These are phyloP conservation scores for Phytophthora crassamura DNA, from an alignment of 352 stramenopile species.

Conservation along the genomic window DNA sequence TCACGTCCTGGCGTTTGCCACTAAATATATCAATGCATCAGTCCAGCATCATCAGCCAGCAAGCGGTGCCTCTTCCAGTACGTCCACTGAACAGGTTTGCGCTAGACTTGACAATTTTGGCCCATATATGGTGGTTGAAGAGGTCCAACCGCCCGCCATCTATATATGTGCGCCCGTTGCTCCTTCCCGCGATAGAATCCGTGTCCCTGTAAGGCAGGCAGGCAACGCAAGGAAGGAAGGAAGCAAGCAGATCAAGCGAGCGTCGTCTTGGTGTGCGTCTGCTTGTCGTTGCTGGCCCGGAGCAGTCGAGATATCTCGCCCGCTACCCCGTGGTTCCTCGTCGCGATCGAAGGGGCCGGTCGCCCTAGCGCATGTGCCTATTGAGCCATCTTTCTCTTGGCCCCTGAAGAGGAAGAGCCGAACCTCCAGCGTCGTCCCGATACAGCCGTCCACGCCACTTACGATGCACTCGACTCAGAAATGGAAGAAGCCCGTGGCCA, in stretches of 20 bases:
- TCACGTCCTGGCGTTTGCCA: not conserved
- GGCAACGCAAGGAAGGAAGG: no score
- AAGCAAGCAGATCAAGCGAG: not conserved
- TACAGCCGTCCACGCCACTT: constrained; percentile 1
- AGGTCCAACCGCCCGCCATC: constrained; percentile 22
- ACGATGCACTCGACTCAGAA: constrained; percentile 17
- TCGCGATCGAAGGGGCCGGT: constrained; percentile 32
- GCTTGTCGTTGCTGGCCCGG: not conserved
- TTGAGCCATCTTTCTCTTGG: constrained; percentile 16
- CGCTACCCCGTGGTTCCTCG: constrained; percentile 19
- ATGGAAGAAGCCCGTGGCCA: constrained; percentile 25
- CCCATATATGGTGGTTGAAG: not conserved
- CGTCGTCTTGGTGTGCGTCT: constrained; percentile 3
- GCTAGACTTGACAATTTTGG: constrained; percentile 18
- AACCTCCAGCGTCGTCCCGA: constrained; percentile 19
- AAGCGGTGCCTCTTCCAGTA: not conserved
- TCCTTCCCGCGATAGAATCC: constrained; percentile 10
- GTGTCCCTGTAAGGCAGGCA: constrained; percentile 21
- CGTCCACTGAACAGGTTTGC: not conserved
- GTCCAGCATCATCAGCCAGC: not conserved
- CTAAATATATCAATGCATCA: constrained; percentile 33
- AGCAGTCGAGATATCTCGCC: constrained; percentile 19
- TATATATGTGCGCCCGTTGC: constrained; percentile 21
- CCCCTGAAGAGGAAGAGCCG: constrained; percentile 25
- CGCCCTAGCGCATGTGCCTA: constrained; percentile 27